Conservation (phyloP, 352 stramenopile genomes). For the Thraustochytrium sp. region DNA sequence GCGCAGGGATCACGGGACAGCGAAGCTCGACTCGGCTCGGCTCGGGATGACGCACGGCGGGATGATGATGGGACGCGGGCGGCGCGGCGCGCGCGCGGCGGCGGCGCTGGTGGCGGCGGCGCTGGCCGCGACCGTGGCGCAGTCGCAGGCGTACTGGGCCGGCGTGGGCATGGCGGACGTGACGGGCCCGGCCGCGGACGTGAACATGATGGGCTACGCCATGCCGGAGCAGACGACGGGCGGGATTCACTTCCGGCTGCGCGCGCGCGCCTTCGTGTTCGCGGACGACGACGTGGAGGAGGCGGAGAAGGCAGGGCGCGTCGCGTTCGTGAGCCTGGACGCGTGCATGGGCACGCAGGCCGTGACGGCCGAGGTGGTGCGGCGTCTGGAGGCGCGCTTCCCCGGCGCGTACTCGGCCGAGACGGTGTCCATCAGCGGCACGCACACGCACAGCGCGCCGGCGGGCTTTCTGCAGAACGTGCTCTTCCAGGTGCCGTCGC, state of each 20-base stretch:
- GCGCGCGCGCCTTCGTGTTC: slow-evolving; percentile 71
- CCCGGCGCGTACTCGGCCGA: slow-evolving; percentile 49
- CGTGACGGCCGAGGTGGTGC: slow-evolving; percentile 70
- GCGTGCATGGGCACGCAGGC: slow-evolving; percentile 77
- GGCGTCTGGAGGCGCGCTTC: slow-evolving; percentile 57
- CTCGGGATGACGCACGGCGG: background rate
- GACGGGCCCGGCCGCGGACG: slow-evolving; percentile 33
- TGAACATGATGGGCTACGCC: slow-evolving; percentile 61
- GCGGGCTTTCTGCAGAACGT: slow-evolving; percentile 82
- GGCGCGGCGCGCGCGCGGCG: no score
- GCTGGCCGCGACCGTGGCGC: background rate
- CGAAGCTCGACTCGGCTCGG: no score
- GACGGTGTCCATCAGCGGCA: slow-evolving; percentile 79
- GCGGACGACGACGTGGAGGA: slow-evolving; percentile 46
- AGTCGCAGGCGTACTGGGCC: background rate
- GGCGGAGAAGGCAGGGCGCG: slow-evolving; percentile 23
- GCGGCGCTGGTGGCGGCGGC: background rate
- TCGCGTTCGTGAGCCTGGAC: slow-evolving; percentile 77
- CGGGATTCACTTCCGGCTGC: slow-evolving; percentile 75
- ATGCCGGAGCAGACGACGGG: slow-evolving; percentile 66
- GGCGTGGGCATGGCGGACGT: slow-evolving; percentile 38
- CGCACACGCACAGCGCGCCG: slow-evolving; percentile 80
- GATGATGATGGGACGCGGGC: no score
- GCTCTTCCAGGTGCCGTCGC: slow-evolving; percentile 66
- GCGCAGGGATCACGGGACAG: no score